A percentile compares a stretch with the other conserved stretches of the same genome.
Conservation (phyloP, 257 asterid genomes). For the Coffea canephora region DNA sequence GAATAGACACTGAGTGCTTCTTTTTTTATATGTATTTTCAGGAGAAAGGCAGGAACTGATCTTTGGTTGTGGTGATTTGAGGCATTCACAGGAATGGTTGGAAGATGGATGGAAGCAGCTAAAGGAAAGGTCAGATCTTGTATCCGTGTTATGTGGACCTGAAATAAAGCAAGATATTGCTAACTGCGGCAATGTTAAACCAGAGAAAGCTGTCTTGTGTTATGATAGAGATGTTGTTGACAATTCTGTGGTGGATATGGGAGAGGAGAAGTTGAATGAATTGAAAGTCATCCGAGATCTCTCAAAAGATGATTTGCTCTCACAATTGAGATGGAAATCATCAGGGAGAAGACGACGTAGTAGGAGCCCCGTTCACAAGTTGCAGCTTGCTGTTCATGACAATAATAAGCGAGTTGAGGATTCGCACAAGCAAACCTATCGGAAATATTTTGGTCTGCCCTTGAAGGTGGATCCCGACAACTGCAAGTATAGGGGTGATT, state of each 20-base stretch:
- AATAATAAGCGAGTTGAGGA: slow-evolving; percentile 19
- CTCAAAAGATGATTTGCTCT: slow-evolving; percentile 43
- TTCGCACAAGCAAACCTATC: slow-evolving; percentile 23
- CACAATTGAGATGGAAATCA: slow-evolving; percentile 58
- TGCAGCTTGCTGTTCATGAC: slow-evolving; percentile 9
- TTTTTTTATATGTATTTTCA: slow-evolving; percentile 23
- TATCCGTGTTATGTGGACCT: slow-evolving; percentile 23
- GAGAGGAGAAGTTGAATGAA: slow-evolving; percentile 19
- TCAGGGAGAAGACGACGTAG: slow-evolving; percentile 59
- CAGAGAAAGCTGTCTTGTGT: slow-evolving; percentile 8
- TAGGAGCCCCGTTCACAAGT: slow-evolving; percentile 49
- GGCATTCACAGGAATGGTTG: slow-evolving; percentile 76
- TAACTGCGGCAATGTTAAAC: slow-evolving; percentile 6
- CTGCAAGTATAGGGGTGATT: slow-evolving; percentile 53
- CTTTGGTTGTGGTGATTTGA: slow-evolving; percentile 38
- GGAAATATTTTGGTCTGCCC: slow-evolving; percentile 30
- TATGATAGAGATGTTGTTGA: slow-evolving; percentile 4
- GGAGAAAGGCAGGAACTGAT: slow-evolving; percentile 53
- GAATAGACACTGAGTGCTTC: not conserved
- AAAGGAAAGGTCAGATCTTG: slow-evolving; percentile 48
- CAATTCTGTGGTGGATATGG: not conserved
- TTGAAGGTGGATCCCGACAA: slow-evolving; percentile 51
- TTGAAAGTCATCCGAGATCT: slow-evolving; percentile 37
- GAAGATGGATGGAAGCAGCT: slow-evolving; percentile 48
- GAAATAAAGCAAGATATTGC: slow-evolving; percentile 5